A percentile compares a stretch with the other conserved stretches of the same genome.
phyloP scores from a whole-genome alignment of 2,329 filamentous ascomycete genomes.

The Epichloe bromicola region DNA sequence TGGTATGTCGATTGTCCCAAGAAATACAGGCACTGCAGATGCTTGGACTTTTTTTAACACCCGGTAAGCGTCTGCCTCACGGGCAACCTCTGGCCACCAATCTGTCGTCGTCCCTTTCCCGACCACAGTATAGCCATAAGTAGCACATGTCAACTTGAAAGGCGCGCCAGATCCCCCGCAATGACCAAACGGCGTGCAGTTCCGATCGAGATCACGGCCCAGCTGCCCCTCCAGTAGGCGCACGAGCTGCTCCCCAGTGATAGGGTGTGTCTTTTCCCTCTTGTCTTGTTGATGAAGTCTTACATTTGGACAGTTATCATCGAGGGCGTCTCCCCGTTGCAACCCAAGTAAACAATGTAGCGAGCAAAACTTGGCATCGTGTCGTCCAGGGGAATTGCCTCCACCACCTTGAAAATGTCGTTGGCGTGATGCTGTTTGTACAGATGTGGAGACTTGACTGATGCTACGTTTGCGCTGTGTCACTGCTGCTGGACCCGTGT shows the following conservation, averaged over 20 bases:
- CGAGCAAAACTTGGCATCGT: neutral
- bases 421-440: neutral
- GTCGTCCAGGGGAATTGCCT: neutral
- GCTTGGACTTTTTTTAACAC: constrained; percentile 1
- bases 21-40: constrained; percentile 4
- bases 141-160: constrained; percentile 1
- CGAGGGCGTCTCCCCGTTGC: neutral
- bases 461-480: neutral
- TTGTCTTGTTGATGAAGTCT: neutral
- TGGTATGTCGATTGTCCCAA: neutral
- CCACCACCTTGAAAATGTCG: neutral
- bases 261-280: neutral
- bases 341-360: neutral
- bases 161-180: constrained; percentile 1
- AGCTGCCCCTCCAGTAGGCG: constrained; percentile 1
- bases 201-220: neutral
- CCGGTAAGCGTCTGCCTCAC: neutral
- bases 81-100: constrained; percentile 1
- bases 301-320: constrained; percentile 2
- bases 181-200: constrained; percentile 1
- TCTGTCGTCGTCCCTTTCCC: constrained; percentile 2
- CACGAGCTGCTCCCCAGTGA: neutral
- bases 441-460: neutral
- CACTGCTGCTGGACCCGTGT: neutral
- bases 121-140: constrained; percentile 4